These are phyloP conservation scores for Cyphellophora attinorum DNA, from an alignment of 2,329 filamentous ascomycete genomes.

Conservation along the genomic window DNA sequence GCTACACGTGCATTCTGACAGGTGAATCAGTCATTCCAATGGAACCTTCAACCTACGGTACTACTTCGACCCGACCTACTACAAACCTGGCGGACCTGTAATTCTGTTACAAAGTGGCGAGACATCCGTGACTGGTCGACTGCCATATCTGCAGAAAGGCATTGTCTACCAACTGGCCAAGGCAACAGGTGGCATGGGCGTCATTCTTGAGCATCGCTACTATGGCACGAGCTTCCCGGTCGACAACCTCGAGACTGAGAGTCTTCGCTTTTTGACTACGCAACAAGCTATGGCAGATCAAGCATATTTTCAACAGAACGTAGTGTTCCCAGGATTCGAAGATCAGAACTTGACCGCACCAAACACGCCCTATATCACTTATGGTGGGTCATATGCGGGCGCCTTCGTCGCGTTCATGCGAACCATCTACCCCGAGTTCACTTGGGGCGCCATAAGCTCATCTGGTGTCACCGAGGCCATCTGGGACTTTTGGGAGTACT, in stretches of 20 bases:
- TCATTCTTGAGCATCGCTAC: conserved; percentile 80
- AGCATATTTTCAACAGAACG: conserved; percentile 67
- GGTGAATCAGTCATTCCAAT: no score
- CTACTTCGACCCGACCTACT: conserved; percentile 72
- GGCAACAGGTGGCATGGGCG: conserved; percentile 63
- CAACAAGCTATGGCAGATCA: conserved; percentile 75
- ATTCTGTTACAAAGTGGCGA: conserved; percentile 70
- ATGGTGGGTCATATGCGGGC: conserved; percentile 78
- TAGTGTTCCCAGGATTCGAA: conserved; percentile 62
- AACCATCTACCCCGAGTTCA: conserved; percentile 66
- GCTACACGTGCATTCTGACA: no score
- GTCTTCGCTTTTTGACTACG: conserved; percentile 70
- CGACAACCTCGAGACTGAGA: conserved; percentile 56
- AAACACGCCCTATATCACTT: conserved; percentile 62
- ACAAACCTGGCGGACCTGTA: conserved; percentile 68
- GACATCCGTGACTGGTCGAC: conserved; percentile 50
- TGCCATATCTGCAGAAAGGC: conserved; percentile 68
- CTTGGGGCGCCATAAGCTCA: conserved; percentile 69
- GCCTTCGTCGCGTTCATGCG: conserved; percentile 69
- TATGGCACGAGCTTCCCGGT: conserved; percentile 70
- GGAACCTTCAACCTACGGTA: conserved; percentile 63
- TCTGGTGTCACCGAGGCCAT: conserved; percentile 72
- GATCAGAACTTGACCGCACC: conserved; percentile 56
- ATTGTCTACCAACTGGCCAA: conserved; percentile 61
- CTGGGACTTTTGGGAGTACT: conserved; percentile 64